phyloP scores from a whole-genome alignment of 306 rosid genomes.

The Cucumis cinereus region DNA sequence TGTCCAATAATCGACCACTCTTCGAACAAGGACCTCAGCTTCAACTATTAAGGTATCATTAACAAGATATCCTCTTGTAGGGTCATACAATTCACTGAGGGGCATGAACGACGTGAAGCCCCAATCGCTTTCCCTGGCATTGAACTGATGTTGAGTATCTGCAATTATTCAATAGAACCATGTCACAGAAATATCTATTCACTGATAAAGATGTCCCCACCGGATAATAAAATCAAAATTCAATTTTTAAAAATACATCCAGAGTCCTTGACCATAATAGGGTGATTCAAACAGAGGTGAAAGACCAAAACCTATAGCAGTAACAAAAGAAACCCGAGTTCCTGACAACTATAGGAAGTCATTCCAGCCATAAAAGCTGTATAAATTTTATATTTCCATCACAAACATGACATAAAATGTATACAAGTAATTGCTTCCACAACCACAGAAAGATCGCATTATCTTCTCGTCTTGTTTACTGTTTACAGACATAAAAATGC shows the following conservation, averaged over 20 bases:
- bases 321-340: not conserved
- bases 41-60: constrained; percentile 60
- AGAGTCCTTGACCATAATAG: not conserved
- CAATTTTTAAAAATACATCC: not conserved
- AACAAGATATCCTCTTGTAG: constrained; percentile 65
- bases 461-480: not conserved
- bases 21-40: constrained; percentile 80
- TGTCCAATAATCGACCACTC: constrained; percentile 76
- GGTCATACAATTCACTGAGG: constrained; percentile 72
- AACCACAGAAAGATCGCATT: not conserved
- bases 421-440: not conserved
- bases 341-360: not conserved
- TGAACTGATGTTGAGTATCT: constrained; percentile 90
- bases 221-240: not conserved
- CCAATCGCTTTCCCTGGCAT: constrained; percentile 91
- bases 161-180: constrained; percentile 15
- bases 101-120: constrained; percentile 94
- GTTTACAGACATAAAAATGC: not conserved
- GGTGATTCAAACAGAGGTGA: not conserved
- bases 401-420: not conserved
- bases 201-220: not conserved
- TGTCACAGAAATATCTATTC: not conserved
- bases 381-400: not conserved
- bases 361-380: not conserved
- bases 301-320: not conserved